Base-by-base conservation (phyloP, 2,329 filamentous ascomycete genomes). In the Hypomyces perniciosus region DNA sequence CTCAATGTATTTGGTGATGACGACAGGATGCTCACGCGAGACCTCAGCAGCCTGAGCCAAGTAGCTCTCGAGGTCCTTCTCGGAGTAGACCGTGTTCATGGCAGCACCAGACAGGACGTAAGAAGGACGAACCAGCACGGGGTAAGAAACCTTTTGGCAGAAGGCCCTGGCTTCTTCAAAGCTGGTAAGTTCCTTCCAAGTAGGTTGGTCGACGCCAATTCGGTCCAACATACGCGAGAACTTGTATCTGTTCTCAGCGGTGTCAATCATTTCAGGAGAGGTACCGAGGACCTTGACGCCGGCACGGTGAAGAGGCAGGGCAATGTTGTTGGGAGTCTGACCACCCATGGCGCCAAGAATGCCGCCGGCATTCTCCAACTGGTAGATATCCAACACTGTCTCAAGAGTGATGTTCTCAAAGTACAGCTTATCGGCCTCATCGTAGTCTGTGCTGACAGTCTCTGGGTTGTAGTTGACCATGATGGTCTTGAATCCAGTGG, bases 1-100 rank as follows among this genome's bases (percentile, higher is more conserved):
- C 76, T 99, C 93, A 59, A 99, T 97, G 73, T 97, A 99, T 75
- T 99, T 99, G 54, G 92, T 97, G 64, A 99, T 97, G 55, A 99
- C 93, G 8, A 99, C 93, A 1, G 93, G 93, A 68, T 97, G 89
- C 56, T 97, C 92, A 56, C 88, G 84, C 5, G 93, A 97, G 43
- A 99, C 93, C 58, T 95, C 91, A 6, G 82, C 88, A 48, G 93
- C 93, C 72, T 97, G 92, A 57, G 88, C 82, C 41, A 99, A 78
- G 70, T 95, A 97, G 63, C 79, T 85, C 61, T 89, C 88, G 52
- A 99, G 76, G 66, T 97, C 93, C 65, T 92, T 87, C 73, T 95
- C 85, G 0, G 92, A 96, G 75, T 97, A 97, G 34, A 97, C 93
- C 0, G 93, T 97, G 77, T 97, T 99, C 93, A 99, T 99, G 13